These are phyloP conservation scores for Histomonas meleagridis DNA, from an alignment of 208 protist species.

Conservation along the genomic window DNA sequence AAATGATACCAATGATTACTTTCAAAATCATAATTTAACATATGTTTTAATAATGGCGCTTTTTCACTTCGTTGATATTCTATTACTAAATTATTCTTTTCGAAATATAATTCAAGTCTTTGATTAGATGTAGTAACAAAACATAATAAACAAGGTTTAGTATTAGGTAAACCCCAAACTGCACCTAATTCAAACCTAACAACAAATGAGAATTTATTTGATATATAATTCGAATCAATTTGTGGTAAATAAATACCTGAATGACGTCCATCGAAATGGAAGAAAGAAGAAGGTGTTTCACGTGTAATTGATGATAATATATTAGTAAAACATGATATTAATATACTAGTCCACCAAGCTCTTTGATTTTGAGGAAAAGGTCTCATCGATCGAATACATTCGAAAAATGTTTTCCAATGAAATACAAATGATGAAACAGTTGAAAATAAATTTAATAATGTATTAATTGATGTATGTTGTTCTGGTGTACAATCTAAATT, in stretches of 20 bases:
- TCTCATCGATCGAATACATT: not conserved
- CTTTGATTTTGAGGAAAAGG: not conserved
- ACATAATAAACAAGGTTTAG: not conserved
- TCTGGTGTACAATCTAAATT: not conserved
- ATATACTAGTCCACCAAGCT: not conserved
- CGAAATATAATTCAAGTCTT: not conserved
- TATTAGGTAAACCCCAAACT: not conserved
- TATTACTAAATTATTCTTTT: not conserved
- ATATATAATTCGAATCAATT: not conserved
- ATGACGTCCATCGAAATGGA: constrained; percentile 8
- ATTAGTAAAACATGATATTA: not conserved
- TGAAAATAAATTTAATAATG: not conserved
- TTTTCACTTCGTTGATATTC: not conserved
- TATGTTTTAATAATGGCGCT: not conserved
- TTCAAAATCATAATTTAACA: not conserved
- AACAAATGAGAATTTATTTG: not conserved
- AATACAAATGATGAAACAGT: constrained; percentile 28
- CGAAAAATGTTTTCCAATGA: constrained; percentile 29
- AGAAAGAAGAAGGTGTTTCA: constrained; percentile 4
- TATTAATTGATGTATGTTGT: not conserved
- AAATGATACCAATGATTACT: not conserved
- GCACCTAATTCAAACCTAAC: not conserved
- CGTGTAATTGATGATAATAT: not conserved
- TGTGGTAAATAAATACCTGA: not conserved
- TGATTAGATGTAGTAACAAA: not conserved